A percentile compares a stretch with the other conserved stretches of the same genome.
phyloP scores from a whole-genome alignment of 805 yeast species.

The Wickerhamomyces strasburgensis region DNA sequence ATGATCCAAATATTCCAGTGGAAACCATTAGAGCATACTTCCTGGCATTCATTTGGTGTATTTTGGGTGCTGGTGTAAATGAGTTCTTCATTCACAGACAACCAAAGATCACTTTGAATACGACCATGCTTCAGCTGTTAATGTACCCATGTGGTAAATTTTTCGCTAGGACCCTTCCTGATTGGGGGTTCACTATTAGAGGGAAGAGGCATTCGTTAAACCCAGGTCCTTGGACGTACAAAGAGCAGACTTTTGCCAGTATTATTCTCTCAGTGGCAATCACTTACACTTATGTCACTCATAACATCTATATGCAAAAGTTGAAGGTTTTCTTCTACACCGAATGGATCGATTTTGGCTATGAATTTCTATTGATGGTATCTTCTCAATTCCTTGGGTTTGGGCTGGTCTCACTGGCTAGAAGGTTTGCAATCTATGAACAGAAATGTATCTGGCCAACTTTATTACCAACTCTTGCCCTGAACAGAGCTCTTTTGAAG shows the following conservation, averaged over 20 bases:
- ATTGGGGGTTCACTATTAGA: slow-evolving; percentile 37
- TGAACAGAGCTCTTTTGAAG: slow-evolving; percentile 42
- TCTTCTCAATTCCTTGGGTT: slow-evolving; percentile 62
- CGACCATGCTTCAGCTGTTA: slow-evolving; percentile 42
- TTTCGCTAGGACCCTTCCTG: slow-evolving; percentile 40
- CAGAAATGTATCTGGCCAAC: slow-evolving; percentile 51
- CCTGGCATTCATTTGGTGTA: slow-evolving; percentile 40
- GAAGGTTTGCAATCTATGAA: slow-evolving; percentile 52
- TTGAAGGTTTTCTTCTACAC: slow-evolving; percentile 28
- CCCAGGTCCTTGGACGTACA: slow-evolving; percentile 61
- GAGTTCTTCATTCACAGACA: slow-evolving; percentile 53
- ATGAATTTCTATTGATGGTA: slow-evolving; percentile 45
- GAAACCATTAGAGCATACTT: slow-evolving; percentile 43
- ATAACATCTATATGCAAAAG: slow-evolving; percentile 33
- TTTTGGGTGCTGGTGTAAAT: slow-evolving; percentile 49
- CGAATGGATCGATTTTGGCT: slow-evolving; percentile 37
- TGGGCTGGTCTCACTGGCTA: slow-evolving; percentile 61
- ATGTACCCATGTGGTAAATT: slow-evolving; percentile 41
- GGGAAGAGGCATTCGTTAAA: slow-evolving; percentile 39
- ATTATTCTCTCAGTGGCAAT: slow-evolving; percentile 30
- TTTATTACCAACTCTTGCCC: slow-evolving; percentile 41
- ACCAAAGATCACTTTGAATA: slow-evolving; percentile 41
- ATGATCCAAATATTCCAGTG: slow-evolving; percentile 42
- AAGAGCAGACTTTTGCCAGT: slow-evolving; percentile 65
- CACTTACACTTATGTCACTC: slow-evolving; percentile 30